Evolutionary conservation across 805 yeast species (phyloP), one percentile per base, ranked within the genome.

Genomic region (Huiozyma naganishii): DNA sequence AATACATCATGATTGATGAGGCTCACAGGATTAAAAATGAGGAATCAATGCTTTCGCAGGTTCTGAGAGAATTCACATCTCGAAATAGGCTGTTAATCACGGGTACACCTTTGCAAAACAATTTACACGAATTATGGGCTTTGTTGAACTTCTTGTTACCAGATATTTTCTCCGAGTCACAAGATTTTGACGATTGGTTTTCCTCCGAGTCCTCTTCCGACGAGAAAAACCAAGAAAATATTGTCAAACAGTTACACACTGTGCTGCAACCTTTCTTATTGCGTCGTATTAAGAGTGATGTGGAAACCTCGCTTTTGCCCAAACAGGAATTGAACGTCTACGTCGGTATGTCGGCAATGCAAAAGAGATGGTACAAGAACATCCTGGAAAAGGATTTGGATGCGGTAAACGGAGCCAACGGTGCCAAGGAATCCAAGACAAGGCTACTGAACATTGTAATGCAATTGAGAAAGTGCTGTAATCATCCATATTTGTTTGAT

Each of bases 381-480:
- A 73, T 83, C 44, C 62, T 83, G 50, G 92, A 83, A 57, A 82
- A 82, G 56, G 92, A 83, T 58, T 74, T 83, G 32, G 90, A 83
- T 65, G 92, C 92, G 0, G 89, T 83, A 8, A 83, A 83, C 60
- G 90, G 88, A n/a, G 79, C 83, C 6, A 78, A 71, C 53, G 87
- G 87, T 35, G 80, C 77, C 51, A 73, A 77, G 46, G 94, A 83
- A 58, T 73, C 83, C 10, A 83, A 83, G 57, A 83, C 94, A 2
- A 68, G 92, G 54, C 67, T 83, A 46, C 65, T 83, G 40, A 83
- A 83, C 58, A 83, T 83, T 52, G 90, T 83, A 40, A 83, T 83
- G 94, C 94, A 83, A 59, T 68, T 83, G 54, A 73, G 92, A 58
- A 83, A 83, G 60, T 83, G 92, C 60, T 83, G 90, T 65, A 83